Conservation (phyloP, 768 basidiomycete species). For the Termitomyces sp. region DNA sequence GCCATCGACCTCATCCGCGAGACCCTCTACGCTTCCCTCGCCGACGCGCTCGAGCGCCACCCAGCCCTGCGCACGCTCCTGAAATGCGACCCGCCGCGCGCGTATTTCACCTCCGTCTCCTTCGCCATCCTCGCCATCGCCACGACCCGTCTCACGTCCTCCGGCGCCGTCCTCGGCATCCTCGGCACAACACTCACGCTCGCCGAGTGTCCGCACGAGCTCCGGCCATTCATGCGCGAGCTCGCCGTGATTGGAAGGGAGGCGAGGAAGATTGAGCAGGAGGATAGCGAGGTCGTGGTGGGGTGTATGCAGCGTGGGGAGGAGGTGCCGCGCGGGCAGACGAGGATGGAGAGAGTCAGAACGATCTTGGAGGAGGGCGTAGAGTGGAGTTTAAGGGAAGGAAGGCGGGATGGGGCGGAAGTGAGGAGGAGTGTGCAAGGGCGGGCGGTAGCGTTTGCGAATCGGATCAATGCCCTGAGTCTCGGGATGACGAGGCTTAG, state of each 20-base stretch:
- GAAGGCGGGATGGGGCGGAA: conserved; percentile 14
- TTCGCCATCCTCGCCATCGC: conserved; percentile 70
- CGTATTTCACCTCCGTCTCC: conserved; percentile 77
- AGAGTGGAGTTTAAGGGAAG: conserved; percentile 31
- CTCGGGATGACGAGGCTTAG: conserved; percentile 65
- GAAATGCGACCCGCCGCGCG: conserved; percentile 59
- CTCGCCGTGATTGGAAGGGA: conserved; percentile 50
- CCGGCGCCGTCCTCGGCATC: conserved; percentile 53
- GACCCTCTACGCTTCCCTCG: conserved; percentile 80
- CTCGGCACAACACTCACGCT: conserved; percentile 55
- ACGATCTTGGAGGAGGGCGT: conserved; percentile 58
- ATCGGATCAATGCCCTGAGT: conserved; percentile 72
- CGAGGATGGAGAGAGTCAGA: conserved; percentile 57
- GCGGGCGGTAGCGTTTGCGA: conserved; percentile 66
- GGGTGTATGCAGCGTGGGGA: conserved; percentile 29
- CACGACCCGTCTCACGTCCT: conserved; percentile 41
- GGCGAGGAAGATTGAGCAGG: conserved; percentile 44
- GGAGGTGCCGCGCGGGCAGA: conserved; percentile 25
- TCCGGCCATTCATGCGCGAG: conserved; percentile 71
- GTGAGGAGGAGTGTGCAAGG: conserved; percentile 56
- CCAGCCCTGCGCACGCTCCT: conserved; percentile 54
- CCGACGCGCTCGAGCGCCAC: conserved; percentile 57
- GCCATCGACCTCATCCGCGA: conserved; percentile 81
- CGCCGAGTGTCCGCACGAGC: conserved; percentile 53
- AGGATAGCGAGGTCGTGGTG: conserved; percentile 55